These are phyloP conservation scores for Debaryomyces coudertii DNA, from an alignment of 1,139 yeast genomes.

Conservation along the genomic window DNA sequence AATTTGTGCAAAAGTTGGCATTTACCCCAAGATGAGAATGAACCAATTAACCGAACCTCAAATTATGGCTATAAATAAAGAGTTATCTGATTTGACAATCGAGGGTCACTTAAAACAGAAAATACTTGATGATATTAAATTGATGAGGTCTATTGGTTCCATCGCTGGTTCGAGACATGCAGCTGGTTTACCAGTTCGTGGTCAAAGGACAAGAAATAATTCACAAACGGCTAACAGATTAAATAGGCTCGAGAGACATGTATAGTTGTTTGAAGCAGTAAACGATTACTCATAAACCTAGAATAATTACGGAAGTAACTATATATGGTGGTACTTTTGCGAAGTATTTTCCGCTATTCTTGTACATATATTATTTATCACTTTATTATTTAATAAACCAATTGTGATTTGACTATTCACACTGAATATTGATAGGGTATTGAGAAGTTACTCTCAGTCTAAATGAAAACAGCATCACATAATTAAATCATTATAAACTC, in stretches of 20 bases:
- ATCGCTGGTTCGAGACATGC: slow-evolving; percentile 91
- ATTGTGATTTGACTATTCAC: background rate
- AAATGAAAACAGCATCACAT: background rate
- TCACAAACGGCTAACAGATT: slow-evolving; percentile 87
- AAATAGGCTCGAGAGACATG: slow-evolving; percentile 69
- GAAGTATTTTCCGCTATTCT: background rate
- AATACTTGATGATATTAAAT: slow-evolving; percentile 74
- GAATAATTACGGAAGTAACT: too few species aligned
- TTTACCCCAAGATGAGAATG: slow-evolving; percentile 93
- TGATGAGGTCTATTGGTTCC: slow-evolving; percentile 82
- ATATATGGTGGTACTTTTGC: too few species aligned
- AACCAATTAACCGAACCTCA: slow-evolving; percentile 90
- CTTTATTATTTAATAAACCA: background rate
- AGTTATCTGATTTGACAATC: slow-evolving; percentile 77
- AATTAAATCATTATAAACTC: background rate
- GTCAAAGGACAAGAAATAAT: slow-evolving; percentile 91
- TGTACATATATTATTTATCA: slow-evolving; percentile 1
- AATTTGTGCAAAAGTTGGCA: slow-evolving; percentile 84
- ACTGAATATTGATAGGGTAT: background rate
- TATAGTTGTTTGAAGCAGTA: background rate
- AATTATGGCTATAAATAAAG: slow-evolving; percentile 82
- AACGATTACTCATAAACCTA: background rate
- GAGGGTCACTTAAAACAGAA: slow-evolving; percentile 85
- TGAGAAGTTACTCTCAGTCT: background rate
- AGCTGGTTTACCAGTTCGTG: slow-evolving; percentile 86